Conservation (phyloP, 2,329 filamentous ascomycete species). For the Trichoderma lentiforme region DNA sequence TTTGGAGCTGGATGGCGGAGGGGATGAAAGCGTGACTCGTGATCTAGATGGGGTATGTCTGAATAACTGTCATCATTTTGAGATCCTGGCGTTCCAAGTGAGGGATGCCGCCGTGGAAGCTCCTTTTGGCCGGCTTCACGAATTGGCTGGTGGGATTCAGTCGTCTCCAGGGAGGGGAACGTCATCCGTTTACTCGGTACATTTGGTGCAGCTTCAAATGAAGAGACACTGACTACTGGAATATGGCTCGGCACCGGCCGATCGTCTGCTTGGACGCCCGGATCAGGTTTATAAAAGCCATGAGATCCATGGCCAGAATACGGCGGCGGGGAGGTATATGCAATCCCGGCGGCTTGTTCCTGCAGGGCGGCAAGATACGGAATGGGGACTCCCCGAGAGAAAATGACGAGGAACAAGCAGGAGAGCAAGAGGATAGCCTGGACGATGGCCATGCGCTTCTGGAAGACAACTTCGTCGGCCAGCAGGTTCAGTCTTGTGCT, state of each 20-base stretch:
- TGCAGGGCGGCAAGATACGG: slow-evolving; percentile 31
- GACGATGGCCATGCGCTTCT: slow-evolving; percentile 89
- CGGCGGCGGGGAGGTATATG: slow-evolving; percentile 25
- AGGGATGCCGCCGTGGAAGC: slow-evolving; percentile 28
- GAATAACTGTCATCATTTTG: slow-evolving; percentile 19
- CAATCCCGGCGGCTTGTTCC: slow-evolving; percentile 27
- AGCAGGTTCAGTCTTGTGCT: slow-evolving; percentile 78
- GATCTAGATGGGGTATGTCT: slow-evolving; percentile 3
- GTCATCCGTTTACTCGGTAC: neutral
- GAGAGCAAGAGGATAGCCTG: slow-evolving; percentile 84
- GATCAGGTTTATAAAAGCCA: slow-evolving; percentile 7
- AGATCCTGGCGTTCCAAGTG: slow-evolving; percentile 26
- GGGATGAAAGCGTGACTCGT: neutral
- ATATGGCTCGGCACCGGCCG: neutral
- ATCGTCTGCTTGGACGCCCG: neutral
- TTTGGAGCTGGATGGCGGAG: neutral
- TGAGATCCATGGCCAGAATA: slow-evolving; percentile 19
- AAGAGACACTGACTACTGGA: neutral
- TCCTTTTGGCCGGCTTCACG: slow-evolving; percentile 13
- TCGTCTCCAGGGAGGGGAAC: neutral
- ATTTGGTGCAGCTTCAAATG: neutral
- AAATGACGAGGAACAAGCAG: slow-evolving; percentile 84
- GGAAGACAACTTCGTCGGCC: slow-evolving; percentile 85
- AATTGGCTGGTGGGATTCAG: neutral
- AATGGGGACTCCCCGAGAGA: slow-evolving; percentile 54